Base-by-base conservation (phyloP, 768 basidiomycete species). In the Phaffia australis region DNA sequence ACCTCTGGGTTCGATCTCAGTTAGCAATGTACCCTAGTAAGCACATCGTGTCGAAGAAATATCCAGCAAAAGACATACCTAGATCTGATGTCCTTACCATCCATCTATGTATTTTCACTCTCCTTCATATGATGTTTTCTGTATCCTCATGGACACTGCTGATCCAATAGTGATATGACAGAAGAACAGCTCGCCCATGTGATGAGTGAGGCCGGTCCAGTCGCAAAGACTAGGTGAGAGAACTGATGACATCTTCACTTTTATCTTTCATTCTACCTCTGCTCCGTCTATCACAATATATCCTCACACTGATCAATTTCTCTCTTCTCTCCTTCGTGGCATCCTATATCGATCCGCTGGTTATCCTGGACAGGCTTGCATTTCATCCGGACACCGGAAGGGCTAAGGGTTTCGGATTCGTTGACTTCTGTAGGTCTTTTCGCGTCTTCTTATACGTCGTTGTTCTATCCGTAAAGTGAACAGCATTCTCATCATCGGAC, bases 151-250 rank as follows among this genome's bases (percentile, higher is more conserved):
- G 6, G 32, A 16, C 55, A 3, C 23, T 49, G 8, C 47, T 27
- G 9, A 14, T 19, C 6, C 49, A n/a, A 32, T 56, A 76, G 75
- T 64, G 77, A 77, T 64, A 75, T 76, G 19, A 76, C 76, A 0
- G 77, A 77, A 61, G 77, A 77, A 65, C 76, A 76, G 65, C 73
- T 77, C 5, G 70, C 72, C 1, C 69, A 70, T 30, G 71, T 75
- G 19, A 76, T 77, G 67, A 69, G 72, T 42, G 76, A 77, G 65
- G 77, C 71, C 9, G 77, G 77, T 27, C 77, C 77, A 8, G 77
- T 77, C 23, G 56, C 68, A 9, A 73, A 73, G 51, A 75, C 76
- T 46, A 74, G 75, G 76, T 76, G 49, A 69, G 75, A 64, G 25
- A 16, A 47, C 25, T 48, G n/a, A 18, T 21, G 18, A 14, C 35